Conservation (phyloP, 495 filamentous ascomycete genomes). For the Tuber magnatum region DNA sequence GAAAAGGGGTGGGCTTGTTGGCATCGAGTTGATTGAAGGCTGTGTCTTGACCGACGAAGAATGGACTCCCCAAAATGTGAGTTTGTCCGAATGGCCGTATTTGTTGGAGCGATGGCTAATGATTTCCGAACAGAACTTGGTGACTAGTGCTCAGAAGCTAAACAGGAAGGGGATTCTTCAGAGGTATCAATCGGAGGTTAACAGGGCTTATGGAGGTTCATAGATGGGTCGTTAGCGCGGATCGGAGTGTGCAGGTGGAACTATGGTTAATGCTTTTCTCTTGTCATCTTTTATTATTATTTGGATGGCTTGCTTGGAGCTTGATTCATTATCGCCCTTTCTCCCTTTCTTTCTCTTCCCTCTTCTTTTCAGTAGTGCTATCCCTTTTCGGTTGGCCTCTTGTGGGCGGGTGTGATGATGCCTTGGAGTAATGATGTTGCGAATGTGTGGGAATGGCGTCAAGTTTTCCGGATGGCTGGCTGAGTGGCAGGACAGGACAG, state of each 20-base stretch:
- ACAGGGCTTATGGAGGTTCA: constrained; percentile 49
- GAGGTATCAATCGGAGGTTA: constrained; percentile 60
- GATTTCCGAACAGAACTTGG: constrained; percentile 50
- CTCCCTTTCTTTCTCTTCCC: background rate
- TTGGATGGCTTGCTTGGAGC: background rate
- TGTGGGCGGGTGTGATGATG: background rate
- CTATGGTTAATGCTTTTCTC: background rate
- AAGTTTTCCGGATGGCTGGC: background rate
- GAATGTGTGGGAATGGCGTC: background rate
- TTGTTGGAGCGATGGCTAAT: constrained; percentile 5
- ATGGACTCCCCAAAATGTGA: constrained; percentile 94
- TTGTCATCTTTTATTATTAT: background rate
- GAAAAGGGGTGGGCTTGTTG: constrained; percentile 64
- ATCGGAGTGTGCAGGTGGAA: background rate
- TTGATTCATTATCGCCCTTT: background rate
- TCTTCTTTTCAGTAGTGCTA: background rate
- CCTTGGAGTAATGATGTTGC: background rate
- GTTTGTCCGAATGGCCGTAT: constrained; percentile 40
- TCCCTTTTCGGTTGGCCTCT: background rate
- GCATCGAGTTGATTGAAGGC: constrained; percentile 88
- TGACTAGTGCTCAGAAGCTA: constrained; percentile 70
- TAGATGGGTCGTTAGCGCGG: background rate
- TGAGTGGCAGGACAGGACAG: background rate
- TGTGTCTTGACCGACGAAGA: constrained; percentile 92
- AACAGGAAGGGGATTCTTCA: constrained; percentile 62